A percentile compares a stretch with the other conserved stretches of the same genome.
Conservation (phyloP, 2,329 filamentous ascomycete species). For the Thermochaetoides dissita region DNA sequence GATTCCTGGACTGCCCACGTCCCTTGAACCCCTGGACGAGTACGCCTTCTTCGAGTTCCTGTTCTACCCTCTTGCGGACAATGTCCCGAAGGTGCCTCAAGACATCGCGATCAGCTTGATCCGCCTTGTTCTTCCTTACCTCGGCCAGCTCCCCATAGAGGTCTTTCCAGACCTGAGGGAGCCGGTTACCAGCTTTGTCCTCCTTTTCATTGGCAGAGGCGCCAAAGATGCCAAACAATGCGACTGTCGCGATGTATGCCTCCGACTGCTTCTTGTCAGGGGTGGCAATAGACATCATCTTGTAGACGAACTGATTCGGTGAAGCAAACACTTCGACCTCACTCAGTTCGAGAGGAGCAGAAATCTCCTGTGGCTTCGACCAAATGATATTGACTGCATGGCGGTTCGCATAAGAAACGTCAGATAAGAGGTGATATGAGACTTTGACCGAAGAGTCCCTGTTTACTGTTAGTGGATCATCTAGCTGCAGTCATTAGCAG, state of each 20-base stretch:
- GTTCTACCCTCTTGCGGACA: constrained; percentile 53
- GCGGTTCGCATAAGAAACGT: constrained; percentile 59
- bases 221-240: constrained; percentile 68
- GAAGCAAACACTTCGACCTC: constrained; percentile 32
- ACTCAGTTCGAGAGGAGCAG: constrained; percentile 22
- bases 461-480: constrained; percentile 8
- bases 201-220: constrained; percentile 54
- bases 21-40: constrained; percentile 63
- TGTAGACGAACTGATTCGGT: constrained; percentile 46
- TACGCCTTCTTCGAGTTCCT: constrained; percentile 59
- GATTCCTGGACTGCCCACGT: constrained; percentile 33
- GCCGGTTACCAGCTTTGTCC: constrained; percentile 66
- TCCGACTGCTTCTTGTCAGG: constrained; percentile 72
- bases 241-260: constrained; percentile 67
- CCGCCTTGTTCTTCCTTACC: constrained; percentile 53
- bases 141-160: constrained; percentile 69
- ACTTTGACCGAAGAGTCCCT: constrained; percentile 60
- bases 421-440: constrained; percentile 54
- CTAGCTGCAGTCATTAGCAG: constrained; percentile 10
- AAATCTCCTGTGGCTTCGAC: constrained; percentile 56
- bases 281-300: constrained; percentile 62
- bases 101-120: constrained; percentile 54
- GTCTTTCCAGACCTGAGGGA: constrained; percentile 72
- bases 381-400: constrained; percentile 63
- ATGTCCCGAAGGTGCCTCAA: constrained; percentile 57